Base-by-base conservation (phyloP, 1,139 yeast species). In the Suhomyces wounanorum region DNA sequence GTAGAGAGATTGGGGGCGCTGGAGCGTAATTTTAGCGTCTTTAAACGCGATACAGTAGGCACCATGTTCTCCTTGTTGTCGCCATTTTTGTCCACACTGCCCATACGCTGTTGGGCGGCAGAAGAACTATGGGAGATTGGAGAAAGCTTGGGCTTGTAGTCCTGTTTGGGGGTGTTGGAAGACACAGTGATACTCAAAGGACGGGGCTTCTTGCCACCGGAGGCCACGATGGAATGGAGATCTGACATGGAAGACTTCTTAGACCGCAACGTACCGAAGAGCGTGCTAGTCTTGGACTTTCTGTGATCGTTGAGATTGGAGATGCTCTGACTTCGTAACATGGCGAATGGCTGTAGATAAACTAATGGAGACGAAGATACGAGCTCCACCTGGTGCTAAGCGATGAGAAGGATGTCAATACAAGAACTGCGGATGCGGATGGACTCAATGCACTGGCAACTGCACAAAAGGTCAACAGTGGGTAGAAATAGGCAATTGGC, bases 241-340 rank as follows among this genome's bases (percentile, higher is more conserved):
- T 60, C 61, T 23, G 54, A 53, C 40, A 56, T 51, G 10, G 61
- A 54, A 3, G 55, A 39, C 51, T 57, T 61, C 55, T 55, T 56
- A 3, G 66, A 55, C 43, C 63, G 60, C 44, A 68, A 61, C 5
- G 67, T 55, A 44, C 55, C 56, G 31, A 69, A 61, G 43, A 69
- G 59, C 7, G 47, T 44, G 13, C 65, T 59, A 8, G 50, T 23
- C 38, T 59, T 58, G 14, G 62, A 49, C 51, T 61, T 65, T 40
- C 58, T 59, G 41, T 55, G 60, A 17, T 66, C 73, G 45, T 57
- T 55, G 16, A 69, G 55, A 51, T 68, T 65, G 40, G 66, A 58
- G 23, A 67, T 66, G 48, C 72, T 68, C 47, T 68, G 73, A 49
- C 72, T 67, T 47, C 72, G 65, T 43, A 70, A 59, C 74, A 70